phyloP scores from a whole-genome alignment of 1,284 basidiomycete genomes.

The Schizopora paradoxa region DNA sequence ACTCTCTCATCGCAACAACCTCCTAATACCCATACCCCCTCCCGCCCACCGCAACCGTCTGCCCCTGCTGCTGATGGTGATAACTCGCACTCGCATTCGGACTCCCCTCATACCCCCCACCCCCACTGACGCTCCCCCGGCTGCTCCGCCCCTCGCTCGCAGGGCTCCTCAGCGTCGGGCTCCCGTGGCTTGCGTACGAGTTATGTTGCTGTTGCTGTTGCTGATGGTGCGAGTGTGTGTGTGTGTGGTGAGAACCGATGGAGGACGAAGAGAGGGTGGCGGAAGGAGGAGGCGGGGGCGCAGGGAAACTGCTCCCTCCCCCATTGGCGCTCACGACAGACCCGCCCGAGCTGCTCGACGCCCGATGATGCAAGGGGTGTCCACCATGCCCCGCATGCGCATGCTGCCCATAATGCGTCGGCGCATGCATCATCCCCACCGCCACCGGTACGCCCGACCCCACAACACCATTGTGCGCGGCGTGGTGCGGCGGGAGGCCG shows the following conservation, averaged over 20 bases:
- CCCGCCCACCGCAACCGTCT: slow-evolving; percentile 13
- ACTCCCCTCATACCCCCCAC: slow-evolving; percentile 11
- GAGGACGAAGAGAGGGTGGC: no score
- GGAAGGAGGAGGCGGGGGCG: no score
- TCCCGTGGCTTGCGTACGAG: slow-evolving; percentile 1
- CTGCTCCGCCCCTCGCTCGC: slow-evolving; percentile 15
- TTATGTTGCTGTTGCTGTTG: slow-evolving; percentile 6
- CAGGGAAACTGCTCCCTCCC: no score
- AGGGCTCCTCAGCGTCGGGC: slow-evolving; percentile 8
- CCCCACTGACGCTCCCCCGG: slow-evolving; percentile 9
- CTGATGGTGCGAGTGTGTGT: no score
- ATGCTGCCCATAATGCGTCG: slow-evolving; percentile 11
- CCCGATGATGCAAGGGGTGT: background rate
- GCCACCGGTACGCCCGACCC: slow-evolving; percentile 11
- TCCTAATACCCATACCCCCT: slow-evolving; percentile 16
- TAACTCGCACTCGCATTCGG: slow-evolving; percentile 10
- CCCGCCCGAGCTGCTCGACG: no score
- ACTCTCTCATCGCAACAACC: background rate
- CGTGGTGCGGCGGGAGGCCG: slow-evolving; percentile 22
- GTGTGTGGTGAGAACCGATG: no score
- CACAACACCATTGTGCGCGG: background rate
- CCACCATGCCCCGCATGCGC: slow-evolving; percentile 1
- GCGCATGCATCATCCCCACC: slow-evolving; percentile 1
- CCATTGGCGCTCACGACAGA: no score
- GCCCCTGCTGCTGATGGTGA: slow-evolving; percentile 5